Base-by-base conservation (phyloP, 163 green algal species). In the Scenedesmus sp. region DNA sequence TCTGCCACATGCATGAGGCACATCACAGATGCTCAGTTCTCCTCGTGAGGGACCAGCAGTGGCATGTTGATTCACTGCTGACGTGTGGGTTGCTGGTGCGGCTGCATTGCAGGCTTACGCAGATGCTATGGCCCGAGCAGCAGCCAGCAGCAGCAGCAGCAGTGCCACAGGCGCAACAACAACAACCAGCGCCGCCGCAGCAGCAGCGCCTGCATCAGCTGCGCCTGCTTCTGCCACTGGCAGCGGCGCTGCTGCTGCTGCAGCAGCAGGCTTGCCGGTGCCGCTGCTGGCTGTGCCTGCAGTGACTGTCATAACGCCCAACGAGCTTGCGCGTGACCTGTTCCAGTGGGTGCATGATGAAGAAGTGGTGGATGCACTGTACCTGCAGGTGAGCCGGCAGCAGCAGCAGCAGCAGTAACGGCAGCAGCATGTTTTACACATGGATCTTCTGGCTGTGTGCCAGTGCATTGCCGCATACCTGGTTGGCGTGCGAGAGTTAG, bases 291-390 rank as follows among this genome's bases (percentile, higher is more conserved):
- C 77, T 1, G 64, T 84, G 16, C 59, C 84, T 26, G 84, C 84
- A 54, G 90, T 88, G 55, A 83, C 34, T 34, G 84, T 93, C 4
- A 83, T 93, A 2, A 91, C 90, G 62, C 90, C 90, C 0, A 46
- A 82, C 20, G 84, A 91, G 73, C 23, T 93, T 12, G 79, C 91
- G 12, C 62, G n/a, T 18, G 74, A 90, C 15, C 56, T 93, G 79
- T 88, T 93, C n/a, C 87, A 90, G 34, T 93, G 91, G 91, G 86
- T 87, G 67, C 91, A 93, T 73, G 87, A 93, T 23, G 91, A 93
- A 59, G 91, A 93, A 56, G 86, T 91, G n/a, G 91, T 93, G 12
- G 91, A 93, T 46, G 91, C 91, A 13, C 52, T 90, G 34, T 93
- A 93, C 57, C 82, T 92, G 52, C 89, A 90, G 73, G 91, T 87